Evolutionary conservation across 1,284 basidiomycete species (phyloP).

Genomic region (Microbotryum violaceum): DNA sequence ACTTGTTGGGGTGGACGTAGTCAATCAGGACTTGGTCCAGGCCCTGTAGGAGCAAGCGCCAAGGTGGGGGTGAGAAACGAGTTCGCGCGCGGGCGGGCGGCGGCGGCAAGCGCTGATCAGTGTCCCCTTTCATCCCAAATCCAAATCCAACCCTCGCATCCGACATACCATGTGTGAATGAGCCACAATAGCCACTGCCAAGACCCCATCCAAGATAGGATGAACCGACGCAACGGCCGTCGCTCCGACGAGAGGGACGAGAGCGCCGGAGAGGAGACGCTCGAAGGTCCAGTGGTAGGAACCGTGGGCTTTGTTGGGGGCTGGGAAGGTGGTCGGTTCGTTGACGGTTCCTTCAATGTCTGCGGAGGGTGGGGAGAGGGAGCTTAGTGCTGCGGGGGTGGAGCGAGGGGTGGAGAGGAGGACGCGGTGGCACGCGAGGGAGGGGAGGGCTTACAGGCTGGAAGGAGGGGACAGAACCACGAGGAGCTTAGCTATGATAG

Average conservation of each 20-base stretch:
- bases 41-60: conserved; percentile 19
- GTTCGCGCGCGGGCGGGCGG: background rate
- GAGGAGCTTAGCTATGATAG: background rate
- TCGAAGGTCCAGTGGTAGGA: conserved; percentile 99
- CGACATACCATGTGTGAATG: conserved; percentile 85
- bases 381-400: background rate
- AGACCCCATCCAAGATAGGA: conserved; percentile 78
- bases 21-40: conserved; percentile 50
- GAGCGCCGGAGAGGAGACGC: conserved; percentile 73
- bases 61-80: background rate
- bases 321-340: conserved; percentile 82
- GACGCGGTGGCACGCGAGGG: background rate
- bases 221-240: conserved; percentile 49
- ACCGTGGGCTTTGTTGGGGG: conserved; percentile 63
- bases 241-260: conserved; percentile 62
- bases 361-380: conserved; percentile 37
- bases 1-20: conserved; percentile 92
- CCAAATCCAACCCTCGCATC: background rate
- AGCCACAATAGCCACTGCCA: conserved; percentile 78
- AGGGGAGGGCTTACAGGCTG: background rate
- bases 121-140: too few species aligned
- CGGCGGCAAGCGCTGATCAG: background rate
- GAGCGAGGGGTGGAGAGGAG: background rate
- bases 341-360: conserved; percentile 93
- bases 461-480: background rate